Evolutionary conservation across 2,329 filamentous ascomycete species (phyloP).

Genomic region (Sporothrix curviconia): DNA sequence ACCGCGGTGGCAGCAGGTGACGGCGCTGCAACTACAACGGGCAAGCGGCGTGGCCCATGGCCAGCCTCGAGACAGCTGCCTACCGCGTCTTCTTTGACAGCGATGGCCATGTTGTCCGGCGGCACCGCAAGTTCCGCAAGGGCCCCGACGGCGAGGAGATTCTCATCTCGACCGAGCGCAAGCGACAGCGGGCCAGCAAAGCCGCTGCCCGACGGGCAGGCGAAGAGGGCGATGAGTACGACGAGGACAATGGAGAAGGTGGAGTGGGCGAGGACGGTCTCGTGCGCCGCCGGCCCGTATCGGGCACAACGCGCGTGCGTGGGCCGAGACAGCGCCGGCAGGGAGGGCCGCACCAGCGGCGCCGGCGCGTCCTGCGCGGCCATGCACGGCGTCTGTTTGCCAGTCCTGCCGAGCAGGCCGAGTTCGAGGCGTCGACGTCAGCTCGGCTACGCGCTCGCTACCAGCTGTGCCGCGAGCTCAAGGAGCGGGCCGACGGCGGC

Average conservation of each 20-base stretch:
- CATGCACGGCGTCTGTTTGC: slow-evolving; percentile 20
- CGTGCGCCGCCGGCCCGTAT: not conserved
- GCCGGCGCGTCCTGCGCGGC: slow-evolving; percentile 13
- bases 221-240: slow-evolving; percentile 1
- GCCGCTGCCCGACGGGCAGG: not conserved
- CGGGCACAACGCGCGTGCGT: not conserved
- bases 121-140: slow-evolving; percentile 19
- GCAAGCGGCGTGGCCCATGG: slow-evolving; percentile 18
- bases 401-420: slow-evolving; percentile 22
- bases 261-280: not conserved
- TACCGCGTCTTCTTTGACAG: slow-evolving; percentile 20
- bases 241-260: not conserved
- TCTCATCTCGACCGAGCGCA: slow-evolving; percentile 22
- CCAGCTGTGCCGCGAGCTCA: slow-evolving; percentile 37
- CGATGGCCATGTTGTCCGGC: slow-evolving; percentile 19
- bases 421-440: slow-evolving; percentile 25
- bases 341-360: not conserved
- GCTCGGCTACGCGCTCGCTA: slow-evolving; percentile 32
- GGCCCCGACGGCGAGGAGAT: slow-evolving; percentile 2
- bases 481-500: slow-evolving; percentile 27
- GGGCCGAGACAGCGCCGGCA: not conserved
- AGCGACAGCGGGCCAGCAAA: slow-evolving; percentile 15
- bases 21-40: slow-evolving; percentile 15
- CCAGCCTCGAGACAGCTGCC: slow-evolving; percentile 18
- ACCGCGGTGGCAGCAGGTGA: slow-evolving; percentile 11